These are phyloP conservation scores for Margaritispora aquatica DNA, from an alignment of 495 filamentous ascomycete species.

Conservation along the genomic window DNA sequence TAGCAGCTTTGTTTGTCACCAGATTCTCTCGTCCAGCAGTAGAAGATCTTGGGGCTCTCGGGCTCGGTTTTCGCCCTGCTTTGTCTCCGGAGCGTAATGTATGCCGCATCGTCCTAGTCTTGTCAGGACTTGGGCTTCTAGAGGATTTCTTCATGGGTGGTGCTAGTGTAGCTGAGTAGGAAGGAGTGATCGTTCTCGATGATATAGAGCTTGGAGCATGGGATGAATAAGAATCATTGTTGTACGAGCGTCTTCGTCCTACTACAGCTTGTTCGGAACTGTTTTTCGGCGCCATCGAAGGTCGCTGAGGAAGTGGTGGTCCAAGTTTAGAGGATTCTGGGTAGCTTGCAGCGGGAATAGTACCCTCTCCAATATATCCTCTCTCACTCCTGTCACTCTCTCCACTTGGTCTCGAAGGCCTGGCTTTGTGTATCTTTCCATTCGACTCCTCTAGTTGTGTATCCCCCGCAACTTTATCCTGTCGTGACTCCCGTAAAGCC, in stretches of 20 bases:
- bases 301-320: constrained; percentile 59
- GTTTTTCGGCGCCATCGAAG: constrained; percentile 40
- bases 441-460: constrained; percentile 6
- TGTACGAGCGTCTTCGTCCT: constrained; percentile 20
- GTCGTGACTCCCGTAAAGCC: constrained; percentile 68
- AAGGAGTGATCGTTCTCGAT: constrained; percentile 15
- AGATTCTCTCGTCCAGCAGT: constrained; percentile 31
- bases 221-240: constrained; percentile 1
- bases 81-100: constrained; percentile 60
- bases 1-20: constrained; percentile 77
- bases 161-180: constrained; percentile 29
- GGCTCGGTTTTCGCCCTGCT: constrained; percentile 52
- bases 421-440: constrained; percentile 20
- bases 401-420: constrained; percentile 8
- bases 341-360: constrained; percentile 72
- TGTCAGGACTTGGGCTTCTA: constrained; percentile 76
- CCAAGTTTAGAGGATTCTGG: constrained; percentile 58
- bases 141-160: constrained; percentile 39
- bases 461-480: constrained; percentile 24
- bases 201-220: neutral
- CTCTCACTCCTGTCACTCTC: constrained; percentile 28
- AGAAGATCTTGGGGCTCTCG: constrained; percentile 38
- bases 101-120: constrained; percentile 70
- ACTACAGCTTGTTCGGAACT: constrained; percentile 43
- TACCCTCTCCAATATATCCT: constrained; percentile 72